phyloP scores from a whole-genome alignment of 129 eudicot genomes.

The Rutidosis leptorrhynchoides region DNA sequence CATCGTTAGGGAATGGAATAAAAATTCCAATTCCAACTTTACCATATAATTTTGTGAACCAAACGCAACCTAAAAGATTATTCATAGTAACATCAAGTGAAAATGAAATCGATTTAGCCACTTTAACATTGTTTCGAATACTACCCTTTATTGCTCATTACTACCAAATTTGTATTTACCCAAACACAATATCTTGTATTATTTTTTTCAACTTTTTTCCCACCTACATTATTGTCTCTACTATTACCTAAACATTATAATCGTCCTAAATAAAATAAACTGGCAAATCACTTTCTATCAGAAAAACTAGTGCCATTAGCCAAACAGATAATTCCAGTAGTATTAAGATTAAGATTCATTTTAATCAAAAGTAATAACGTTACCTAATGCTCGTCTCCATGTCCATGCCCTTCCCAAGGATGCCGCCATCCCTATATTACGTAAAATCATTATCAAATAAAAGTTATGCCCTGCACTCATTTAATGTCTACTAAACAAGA shows the following conservation, averaged over 20 bases:
- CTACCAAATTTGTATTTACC: not conserved
- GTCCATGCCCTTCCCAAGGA: conserved; percentile 83
- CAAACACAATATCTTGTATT: not conserved
- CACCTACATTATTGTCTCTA: not conserved
- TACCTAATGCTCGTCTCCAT: conserved; percentile 63
- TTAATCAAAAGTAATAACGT: not conserved
- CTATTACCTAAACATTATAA: not conserved
- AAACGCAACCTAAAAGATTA: no score
- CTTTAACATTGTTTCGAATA: no score
- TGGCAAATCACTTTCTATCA: not conserved
- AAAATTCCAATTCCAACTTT: no score
- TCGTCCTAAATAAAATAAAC: no score
- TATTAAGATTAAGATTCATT: not conserved
- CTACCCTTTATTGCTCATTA: not conserved
- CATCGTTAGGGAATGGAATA: no score
- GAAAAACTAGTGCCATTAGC: not conserved
- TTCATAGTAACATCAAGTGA: not conserved
- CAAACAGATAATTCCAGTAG: not conserved
- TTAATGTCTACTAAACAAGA: not conserved
- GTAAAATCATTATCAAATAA: not conserved
- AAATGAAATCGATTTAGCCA: not conserved
- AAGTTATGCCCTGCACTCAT: not conserved
- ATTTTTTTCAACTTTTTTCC: not conserved
- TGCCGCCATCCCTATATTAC: conserved; percentile 33
- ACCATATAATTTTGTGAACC: no score